Percentiles rank a stretch among this genome's conserved stretches.
These are phyloP conservation scores for Mucor piriformis DNA, from an alignment of 371 early-diverging fungal species.

Conservation along the genomic window DNA sequence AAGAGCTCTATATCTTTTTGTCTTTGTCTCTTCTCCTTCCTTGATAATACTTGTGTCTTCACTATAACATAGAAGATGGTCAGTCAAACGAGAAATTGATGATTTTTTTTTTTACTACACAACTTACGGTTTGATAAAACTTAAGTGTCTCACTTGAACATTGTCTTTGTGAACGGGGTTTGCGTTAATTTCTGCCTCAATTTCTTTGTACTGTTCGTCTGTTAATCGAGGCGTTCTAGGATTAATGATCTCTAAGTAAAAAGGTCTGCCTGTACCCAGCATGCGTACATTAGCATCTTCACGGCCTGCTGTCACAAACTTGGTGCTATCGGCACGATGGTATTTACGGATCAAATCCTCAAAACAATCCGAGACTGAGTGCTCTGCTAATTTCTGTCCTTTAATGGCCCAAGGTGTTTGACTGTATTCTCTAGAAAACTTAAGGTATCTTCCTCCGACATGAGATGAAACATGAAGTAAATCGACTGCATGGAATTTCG, in stretches of 20 bases:
- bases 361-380: conserved; percentile 84
- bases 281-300: conserved; percentile 98
- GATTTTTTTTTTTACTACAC: not conserved
- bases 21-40: conserved; percentile 81
- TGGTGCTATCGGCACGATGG: conserved; percentile 62
- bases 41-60: conserved; percentile 73
- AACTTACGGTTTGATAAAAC: conserved; percentile 33
- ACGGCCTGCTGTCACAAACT: conserved; percentile 90
- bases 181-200: conserved; percentile 62
- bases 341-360: conserved; percentile 60
- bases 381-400: conserved; percentile 70
- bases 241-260: conserved; percentile 86
- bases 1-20: conserved; percentile 82
- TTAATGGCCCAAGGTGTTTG: conserved; percentile 88
- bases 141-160: conserved; percentile 61
- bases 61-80: not conserved
- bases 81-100: no score
- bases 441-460: conserved; percentile 81
- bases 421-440: conserved; percentile 81
- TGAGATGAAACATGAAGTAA: conserved; percentile 55
- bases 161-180: conserved; percentile 45
- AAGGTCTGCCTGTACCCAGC: conserved; percentile 94
- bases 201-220: conserved; percentile 44
- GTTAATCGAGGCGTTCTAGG: conserved; percentile 57
- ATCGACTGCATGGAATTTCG: conserved; percentile 38